Conservation (phyloP, 176 grass and related monocot genomes). For the Puya raimondii region DNA sequence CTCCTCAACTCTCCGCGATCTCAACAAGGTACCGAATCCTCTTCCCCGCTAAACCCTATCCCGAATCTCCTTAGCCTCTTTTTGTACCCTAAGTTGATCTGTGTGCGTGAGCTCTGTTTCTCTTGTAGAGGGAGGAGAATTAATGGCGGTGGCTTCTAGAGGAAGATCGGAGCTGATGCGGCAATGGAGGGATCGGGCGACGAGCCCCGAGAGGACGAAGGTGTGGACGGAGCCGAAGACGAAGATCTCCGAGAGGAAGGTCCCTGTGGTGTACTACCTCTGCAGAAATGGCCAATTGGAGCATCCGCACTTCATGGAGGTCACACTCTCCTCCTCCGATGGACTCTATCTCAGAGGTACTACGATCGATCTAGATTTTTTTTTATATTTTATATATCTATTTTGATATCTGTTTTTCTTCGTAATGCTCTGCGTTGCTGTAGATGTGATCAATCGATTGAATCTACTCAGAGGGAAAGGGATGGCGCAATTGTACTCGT, state of each 20-base stretch:
- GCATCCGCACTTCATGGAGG: constrained; percentile 68
- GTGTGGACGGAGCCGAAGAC: constrained; percentile 47
- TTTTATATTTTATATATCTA: neutral
- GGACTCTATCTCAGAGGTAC: constrained; percentile 43
- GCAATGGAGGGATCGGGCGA: constrained; percentile 32
- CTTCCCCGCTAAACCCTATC: constrained; percentile 1
- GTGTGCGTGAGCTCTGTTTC: no score
- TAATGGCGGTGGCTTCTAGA: constrained; percentile 2
- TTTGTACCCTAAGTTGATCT: neutral
- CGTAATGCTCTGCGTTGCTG: constrained; percentile 4
- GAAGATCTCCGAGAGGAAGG: constrained; percentile 8
- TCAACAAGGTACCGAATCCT: constrained; percentile 12
- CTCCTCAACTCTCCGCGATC: neutral
- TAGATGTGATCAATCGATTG: constrained; percentile 41
- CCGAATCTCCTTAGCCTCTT: neutral
- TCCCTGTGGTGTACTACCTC: constrained; percentile 63
- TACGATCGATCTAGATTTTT: neutral
- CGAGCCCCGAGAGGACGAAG: constrained; percentile 59
- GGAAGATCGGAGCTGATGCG: neutral
- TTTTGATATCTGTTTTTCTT: neutral
- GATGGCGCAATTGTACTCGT: constrained; percentile 45
- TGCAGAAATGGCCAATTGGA: constrained; percentile 49
- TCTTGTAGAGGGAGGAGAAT: no score
- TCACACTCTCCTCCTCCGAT: constrained; percentile 9
- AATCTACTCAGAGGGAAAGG: constrained; percentile 36